Conservation (phyloP, 225 moss, liverwort and hornwort genomes). For the Takakia lepidozioides region DNA sequence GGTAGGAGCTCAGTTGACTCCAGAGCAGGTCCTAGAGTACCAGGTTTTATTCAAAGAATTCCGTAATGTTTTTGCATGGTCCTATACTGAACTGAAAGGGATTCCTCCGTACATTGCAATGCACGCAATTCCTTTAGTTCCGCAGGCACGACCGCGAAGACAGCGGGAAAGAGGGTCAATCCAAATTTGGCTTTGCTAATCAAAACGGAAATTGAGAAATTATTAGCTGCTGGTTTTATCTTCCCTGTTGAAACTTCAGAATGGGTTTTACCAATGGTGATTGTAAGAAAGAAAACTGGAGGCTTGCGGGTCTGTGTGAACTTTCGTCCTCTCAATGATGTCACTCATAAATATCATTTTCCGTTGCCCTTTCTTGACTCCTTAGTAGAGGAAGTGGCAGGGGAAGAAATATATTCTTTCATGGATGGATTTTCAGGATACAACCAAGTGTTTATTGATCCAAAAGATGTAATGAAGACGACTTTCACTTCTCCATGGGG, state of each 20-base stretch:
- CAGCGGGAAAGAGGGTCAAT: too few species aligned
- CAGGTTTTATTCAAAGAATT: too few species aligned
- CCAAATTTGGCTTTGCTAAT: too few species aligned
- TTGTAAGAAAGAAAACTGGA: slow-evolving; percentile 10
- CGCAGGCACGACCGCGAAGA: too few species aligned
- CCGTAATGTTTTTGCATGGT: too few species aligned
- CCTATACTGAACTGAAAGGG: too few species aligned
- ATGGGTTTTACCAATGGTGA: slow-evolving; percentile 8
- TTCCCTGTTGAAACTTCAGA: not conserved
- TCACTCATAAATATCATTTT: slow-evolving; percentile 4
- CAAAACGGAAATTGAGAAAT: too few species aligned
- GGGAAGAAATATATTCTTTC: slow-evolving; percentile 5
- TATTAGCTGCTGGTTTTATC: too few species aligned
- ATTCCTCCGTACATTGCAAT: too few species aligned
- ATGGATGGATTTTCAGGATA: slow-evolving; percentile 10
- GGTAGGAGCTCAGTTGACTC: too few species aligned
- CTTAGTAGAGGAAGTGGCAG: slow-evolving; percentile 3
- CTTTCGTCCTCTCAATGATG: not conserved
- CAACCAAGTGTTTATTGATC: slow-evolving; percentile 1
- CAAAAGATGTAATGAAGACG: not conserved
- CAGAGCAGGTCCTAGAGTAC: too few species aligned
- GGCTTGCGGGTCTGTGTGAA: slow-evolving; percentile 1
- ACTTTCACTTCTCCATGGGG: slow-evolving; percentile 4
- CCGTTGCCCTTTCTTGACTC: slow-evolving; percentile 1
- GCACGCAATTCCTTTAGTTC: too few species aligned